Evolutionary conservation across 805 yeast genomes (phyloP).

Genomic region (Wickerhamiella dianesei): DNA sequence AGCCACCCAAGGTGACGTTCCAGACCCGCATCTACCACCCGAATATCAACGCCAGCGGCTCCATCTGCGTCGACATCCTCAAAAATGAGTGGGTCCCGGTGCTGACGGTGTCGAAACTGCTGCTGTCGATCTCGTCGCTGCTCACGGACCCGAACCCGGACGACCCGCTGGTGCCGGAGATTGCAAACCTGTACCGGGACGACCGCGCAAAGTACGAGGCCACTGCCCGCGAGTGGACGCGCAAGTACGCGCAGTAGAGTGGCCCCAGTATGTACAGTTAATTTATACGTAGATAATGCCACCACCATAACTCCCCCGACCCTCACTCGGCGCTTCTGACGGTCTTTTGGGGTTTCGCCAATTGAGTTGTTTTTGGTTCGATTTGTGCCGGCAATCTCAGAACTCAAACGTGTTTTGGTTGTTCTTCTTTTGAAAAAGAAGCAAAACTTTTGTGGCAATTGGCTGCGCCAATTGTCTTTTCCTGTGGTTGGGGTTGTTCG

Average conservation of each 20-base stretch:
- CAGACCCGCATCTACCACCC: constrained; percentile 96
- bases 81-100: constrained; percentile 99
- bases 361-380: too few species aligned
- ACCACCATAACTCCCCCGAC: too few species aligned
- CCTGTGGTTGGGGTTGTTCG: too few species aligned
- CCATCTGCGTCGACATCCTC: constrained; percentile 90
- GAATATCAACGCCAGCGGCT: constrained; percentile 89
- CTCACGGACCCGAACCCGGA: constrained; percentile 97
- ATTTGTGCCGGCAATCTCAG: too few species aligned
- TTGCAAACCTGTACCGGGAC: constrained; percentile 90
- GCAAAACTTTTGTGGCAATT: too few species aligned
- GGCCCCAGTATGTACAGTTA: background rate
- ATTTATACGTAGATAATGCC: background rate
- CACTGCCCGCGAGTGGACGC: constrained; percentile 97
- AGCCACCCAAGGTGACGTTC: constrained; percentile 88
- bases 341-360: too few species aligned
- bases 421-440: too few species aligned
- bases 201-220: constrained; percentile 91
- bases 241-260: constrained; percentile 83
- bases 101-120: constrained; percentile 85
- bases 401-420: too few species aligned
- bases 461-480: too few species aligned
- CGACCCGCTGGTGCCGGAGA: constrained; percentile 97
- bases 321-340: too few species aligned
- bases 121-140: constrained; percentile 86